Conservation (phyloP, 2,329 filamentous ascomycete species). For the Cladosporium oxysporum region DNA sequence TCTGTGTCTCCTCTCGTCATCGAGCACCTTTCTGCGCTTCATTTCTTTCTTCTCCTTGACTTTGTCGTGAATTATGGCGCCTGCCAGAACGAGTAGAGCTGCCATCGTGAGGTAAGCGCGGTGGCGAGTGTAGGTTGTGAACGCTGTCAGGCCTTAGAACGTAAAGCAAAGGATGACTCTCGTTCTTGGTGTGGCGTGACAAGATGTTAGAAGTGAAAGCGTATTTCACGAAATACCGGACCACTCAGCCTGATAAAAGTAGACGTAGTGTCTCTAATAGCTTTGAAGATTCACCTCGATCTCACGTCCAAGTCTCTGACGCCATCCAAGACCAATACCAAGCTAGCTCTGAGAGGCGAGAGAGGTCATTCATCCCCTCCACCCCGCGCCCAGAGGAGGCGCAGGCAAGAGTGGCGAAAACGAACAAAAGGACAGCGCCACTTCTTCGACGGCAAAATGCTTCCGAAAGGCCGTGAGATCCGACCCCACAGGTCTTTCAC, state of each 20-base stretch:
- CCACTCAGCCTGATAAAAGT: neutral
- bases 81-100: constrained; percentile 29
- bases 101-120: constrained; percentile 25
- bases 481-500: neutral
- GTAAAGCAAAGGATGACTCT: neutral
- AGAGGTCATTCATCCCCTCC: neutral
- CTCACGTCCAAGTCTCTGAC: constrained; percentile 5
- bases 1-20: constrained; percentile 1
- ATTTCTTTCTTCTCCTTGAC: constrained; percentile 28
- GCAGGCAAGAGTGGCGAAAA: constrained; percentile 1
- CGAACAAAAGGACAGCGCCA: neutral
- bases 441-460: neutral
- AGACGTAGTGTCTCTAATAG: too few species aligned
- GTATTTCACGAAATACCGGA: neutral
- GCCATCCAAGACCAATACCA: constrained; percentile 15
- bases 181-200: too few species aligned
- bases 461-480: neutral
- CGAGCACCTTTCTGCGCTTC: constrained; percentile 20
- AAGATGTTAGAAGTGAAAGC: neutral
- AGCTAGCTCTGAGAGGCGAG: neutral
- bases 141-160: neutral
- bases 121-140: neutral
- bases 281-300: neutral
- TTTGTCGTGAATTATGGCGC: constrained; percentile 27
- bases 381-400: neutral